Conservation (phyloP, 169 alveolate species). For the Condylostoma magnum region DNA sequence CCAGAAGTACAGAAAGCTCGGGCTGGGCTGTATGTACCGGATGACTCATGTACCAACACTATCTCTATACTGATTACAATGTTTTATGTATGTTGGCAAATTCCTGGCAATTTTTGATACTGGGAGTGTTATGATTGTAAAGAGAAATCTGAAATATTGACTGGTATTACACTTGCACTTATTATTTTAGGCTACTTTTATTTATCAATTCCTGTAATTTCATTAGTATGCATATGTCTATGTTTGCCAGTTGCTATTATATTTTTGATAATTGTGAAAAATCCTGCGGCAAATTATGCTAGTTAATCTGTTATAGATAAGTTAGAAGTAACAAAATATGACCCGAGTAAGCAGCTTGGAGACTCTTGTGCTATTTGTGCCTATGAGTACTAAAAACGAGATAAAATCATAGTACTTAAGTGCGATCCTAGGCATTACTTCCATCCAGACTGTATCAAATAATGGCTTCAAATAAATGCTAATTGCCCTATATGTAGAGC, state of each 20-base stretch:
- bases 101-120: conserved; percentile 20
- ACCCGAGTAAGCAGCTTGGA: no score
- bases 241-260: conserved; percentile 7
- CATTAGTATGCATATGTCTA: background rate
- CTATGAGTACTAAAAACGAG: conserved; percentile 35
- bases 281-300: background rate
- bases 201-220: background rate
- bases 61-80: no score
- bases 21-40: no score
- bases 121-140: conserved; percentile 1
- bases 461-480: conserved; percentile 45
- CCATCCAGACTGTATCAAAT: conserved; percentile 54
- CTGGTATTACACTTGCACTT: background rate
- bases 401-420: conserved; percentile 36
- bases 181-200: conserved; percentile 17
- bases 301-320: background rate
- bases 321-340: background rate
- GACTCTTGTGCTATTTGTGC: conserved; percentile 56
- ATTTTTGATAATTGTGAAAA: background rate
- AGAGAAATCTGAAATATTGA: background rate
- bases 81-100: conserved; percentile 11
- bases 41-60: no score
- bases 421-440: conserved; percentile 58
- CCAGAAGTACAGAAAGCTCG: no score
- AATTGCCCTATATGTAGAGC: conserved; percentile 63